Evolutionary conservation across 2,329 filamentous ascomycete genomes (phyloP), one percentile per base, ranked within the genome.

Genomic region (Clathrospora elynae): DNA sequence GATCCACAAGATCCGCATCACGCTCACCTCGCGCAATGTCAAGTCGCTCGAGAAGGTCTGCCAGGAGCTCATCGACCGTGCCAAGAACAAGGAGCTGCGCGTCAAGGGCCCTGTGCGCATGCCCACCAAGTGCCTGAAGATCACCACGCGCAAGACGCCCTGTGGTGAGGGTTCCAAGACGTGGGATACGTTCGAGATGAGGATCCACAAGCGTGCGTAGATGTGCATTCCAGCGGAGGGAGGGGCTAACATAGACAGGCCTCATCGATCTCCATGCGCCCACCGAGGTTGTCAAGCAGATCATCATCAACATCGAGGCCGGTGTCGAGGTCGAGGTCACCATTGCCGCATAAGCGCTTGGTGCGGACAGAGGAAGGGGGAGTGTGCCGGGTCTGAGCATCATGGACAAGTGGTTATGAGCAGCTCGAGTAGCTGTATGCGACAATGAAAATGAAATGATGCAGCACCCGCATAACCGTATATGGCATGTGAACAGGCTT

Each of bases 141-240:
- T 96, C 82, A 90, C 88, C 75, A 96, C 93, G 82, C 88, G 93
- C 73, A 99, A 99, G 88, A 97, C 93, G 61, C 93, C 93, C 75
- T 93, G 88, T 80, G 93, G 93, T 88, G 93, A 99, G 85, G 93
- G 93, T 80, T 95, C 88, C 78, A 99, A 99, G 90, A 99, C 93
- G 73, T 99, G 93, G 93, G 93, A 97, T 76, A 86, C 83, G 77
- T 99, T 82, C 78, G 92, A 99, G 87, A 95, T 99, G 90, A 87
- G 92, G 80, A 95, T 96, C 75, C 90, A 96, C 85, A 96, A 96
- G 87, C 88, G 91, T 60, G 46, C 46, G 52, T 51, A 24, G 32
- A 47, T 30, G 43, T 37, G n/a, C 18, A n/a, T n/a, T n/a, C n/a
- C n/a, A n/a, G n/a, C n/a, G n/a, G n/a, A n/a, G n/a, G n/a, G n/a